Conservation (phyloP, 495 filamentous ascomycete genomes). For the Penicillium roqueforti region DNA sequence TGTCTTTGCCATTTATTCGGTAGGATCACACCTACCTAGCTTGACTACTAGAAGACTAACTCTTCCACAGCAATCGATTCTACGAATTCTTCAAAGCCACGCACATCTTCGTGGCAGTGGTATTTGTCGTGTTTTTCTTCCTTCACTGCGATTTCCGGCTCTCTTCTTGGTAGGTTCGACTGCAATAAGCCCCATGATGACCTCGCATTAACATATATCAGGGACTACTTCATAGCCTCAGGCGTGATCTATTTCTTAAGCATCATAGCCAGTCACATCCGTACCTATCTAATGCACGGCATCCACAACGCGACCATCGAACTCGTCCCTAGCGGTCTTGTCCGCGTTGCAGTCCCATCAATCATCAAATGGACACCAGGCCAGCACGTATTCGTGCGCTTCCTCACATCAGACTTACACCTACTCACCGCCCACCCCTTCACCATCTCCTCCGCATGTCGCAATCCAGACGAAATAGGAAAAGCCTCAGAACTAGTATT, state of each 20-base stretch:
- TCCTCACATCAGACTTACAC: slow-evolving; percentile 39
- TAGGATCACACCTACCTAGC: slow-evolving; percentile 12
- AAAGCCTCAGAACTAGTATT: slow-evolving; percentile 37
- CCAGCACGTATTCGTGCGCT: slow-evolving; percentile 51
- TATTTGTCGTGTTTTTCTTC: slow-evolving; percentile 50
- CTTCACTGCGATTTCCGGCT: slow-evolving; percentile 36
- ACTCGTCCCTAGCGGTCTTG: slow-evolving; percentile 37
- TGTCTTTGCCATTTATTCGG: slow-evolving; percentile 44
- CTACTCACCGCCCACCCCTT: slow-evolving; percentile 48
- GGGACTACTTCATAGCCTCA: slow-evolving; percentile 59
- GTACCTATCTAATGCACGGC: slow-evolving; percentile 45
- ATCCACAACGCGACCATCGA: slow-evolving; percentile 42
- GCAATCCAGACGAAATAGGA: slow-evolving; percentile 13
- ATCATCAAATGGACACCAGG: slow-evolving; percentile 43
- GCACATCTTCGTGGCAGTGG: slow-evolving; percentile 41
- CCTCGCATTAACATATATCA: slow-evolving; percentile 15
- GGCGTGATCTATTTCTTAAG: slow-evolving; percentile 46
- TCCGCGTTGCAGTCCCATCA: slow-evolving; percentile 45
- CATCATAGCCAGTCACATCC: slow-evolving; percentile 38
- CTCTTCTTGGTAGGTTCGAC: slow-evolving; percentile 45
- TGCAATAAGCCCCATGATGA: not conserved
- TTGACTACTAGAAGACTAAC: not conserved
- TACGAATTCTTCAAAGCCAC: slow-evolving; percentile 54
- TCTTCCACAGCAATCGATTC: slow-evolving; percentile 34
- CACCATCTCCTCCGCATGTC: slow-evolving; percentile 44